phyloP scores from a whole-genome alignment of 2,329 filamentous ascomycete species.

The Cadophora malorum region DNA sequence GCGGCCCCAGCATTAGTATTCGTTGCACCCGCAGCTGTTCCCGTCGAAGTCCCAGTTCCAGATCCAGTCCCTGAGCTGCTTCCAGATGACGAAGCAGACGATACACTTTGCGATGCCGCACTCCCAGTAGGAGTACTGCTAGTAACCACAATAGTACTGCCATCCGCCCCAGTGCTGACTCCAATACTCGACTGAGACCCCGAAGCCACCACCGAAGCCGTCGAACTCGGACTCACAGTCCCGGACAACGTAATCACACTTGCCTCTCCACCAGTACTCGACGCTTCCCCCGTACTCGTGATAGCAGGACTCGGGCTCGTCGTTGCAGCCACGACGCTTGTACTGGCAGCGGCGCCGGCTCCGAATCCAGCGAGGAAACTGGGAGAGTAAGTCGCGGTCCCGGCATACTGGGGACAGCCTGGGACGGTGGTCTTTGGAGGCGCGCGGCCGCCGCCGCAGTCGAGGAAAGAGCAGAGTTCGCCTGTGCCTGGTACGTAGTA shows the following conservation, averaged over 20 bases:
- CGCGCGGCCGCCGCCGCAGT: slow-evolving; percentile 36
- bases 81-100: background rate
- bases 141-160: background rate
- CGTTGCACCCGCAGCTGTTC: background rate
- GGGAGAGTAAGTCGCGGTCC: slow-evolving; percentile 36
- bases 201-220: background rate
- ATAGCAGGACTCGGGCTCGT: background rate
- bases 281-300: background rate
- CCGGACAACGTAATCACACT: background rate
- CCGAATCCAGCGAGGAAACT: slow-evolving; percentile 21
- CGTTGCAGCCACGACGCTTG: background rate
- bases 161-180: background rate
- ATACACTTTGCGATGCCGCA: background rate
- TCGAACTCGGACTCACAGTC: background rate
- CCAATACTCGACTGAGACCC: background rate
- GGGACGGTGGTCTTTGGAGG: slow-evolving; percentile 35
- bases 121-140: background rate
- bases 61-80: background rate
- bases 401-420: slow-evolving; percentile 34
- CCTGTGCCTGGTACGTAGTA: slow-evolving; percentile 33
- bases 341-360: background rate
- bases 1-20: background rate
- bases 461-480: slow-evolving; percentile 34
- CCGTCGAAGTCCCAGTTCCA: background rate
- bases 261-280: too few relatives aligned